Percentiles rank a stretch among this genome's conserved stretches.
Evolutionary conservation across 345 rosid species (phyloP).

Genomic region (Geranium rotundifolium): DNA sequence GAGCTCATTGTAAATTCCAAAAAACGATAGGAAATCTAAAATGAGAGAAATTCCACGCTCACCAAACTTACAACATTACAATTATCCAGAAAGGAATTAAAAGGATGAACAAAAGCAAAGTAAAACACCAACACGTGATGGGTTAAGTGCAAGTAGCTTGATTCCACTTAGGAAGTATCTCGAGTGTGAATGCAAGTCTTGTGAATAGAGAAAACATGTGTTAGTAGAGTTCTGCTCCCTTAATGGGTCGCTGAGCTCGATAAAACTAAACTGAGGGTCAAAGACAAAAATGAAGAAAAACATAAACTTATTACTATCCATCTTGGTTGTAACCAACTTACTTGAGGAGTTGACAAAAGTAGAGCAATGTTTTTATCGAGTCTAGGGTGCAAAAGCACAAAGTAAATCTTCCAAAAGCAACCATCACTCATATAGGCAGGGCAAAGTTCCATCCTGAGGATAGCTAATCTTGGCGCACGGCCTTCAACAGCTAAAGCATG

Average conservation of each 20-base stretch:
- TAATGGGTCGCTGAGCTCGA: too few relatives aligned
- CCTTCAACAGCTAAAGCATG: slow-evolving; percentile 85
- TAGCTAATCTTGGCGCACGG: slow-evolving; percentile 69
- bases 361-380: slow-evolving; percentile 64
- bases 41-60: background rate
- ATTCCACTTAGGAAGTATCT: too few relatives aligned
- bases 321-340: slow-evolving; percentile 11
- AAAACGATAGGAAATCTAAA: background rate
- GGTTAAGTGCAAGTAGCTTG: too few relatives aligned
- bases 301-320: background rate
- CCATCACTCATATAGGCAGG: slow-evolving; percentile 79
- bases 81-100: background rate
- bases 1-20: background rate
- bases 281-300: background rate
- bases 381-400: slow-evolving; percentile 78
- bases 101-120: too few relatives aligned
- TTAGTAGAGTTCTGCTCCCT: too few relatives aligned
- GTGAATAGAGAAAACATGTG: too few relatives aligned
- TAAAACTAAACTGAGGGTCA: too few relatives aligned
- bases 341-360: slow-evolving; percentile 75
- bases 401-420: slow-evolving; percentile 96
- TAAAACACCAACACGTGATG: background rate
- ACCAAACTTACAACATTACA: background rate
- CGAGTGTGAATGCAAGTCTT: too few relatives aligned
- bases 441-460: slow-evolving; percentile 76